Conservation (phyloP, 306 rosid genomes). For the Astragalus membranaceus region DNA sequence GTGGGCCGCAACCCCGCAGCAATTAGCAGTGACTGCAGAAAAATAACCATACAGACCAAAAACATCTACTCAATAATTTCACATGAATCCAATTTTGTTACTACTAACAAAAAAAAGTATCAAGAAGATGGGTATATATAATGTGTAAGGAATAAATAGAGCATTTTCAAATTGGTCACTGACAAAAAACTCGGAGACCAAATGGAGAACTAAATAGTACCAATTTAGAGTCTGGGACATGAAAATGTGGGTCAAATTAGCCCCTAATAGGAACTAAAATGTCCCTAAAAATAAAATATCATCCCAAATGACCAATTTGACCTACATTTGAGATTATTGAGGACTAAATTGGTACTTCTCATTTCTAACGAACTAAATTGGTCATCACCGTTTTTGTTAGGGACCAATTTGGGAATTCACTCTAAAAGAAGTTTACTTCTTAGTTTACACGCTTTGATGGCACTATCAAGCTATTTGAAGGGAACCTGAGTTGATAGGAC, state of each 20-base stretch:
- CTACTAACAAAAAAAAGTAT: neutral
- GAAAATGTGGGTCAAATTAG: too few species aligned
- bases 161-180: neutral
- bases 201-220: too few species aligned
- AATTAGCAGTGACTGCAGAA: constrained; percentile 91
- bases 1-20: constrained; percentile 99
- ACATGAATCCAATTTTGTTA: neutral
- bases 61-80: neutral
- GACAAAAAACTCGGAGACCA: too few species aligned
- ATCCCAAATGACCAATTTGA: too few species aligned
- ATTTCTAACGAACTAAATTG: too few species aligned
- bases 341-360: too few species aligned
- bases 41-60: constrained; percentile 44
- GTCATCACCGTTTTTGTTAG: too few species aligned
- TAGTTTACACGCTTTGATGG: neutral
- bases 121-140: neutral
- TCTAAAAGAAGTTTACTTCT: neutral
- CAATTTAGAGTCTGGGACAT: too few species aligned
- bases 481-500: constrained; percentile 92
- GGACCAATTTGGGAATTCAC: too few species aligned
- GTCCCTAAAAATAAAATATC: too few species aligned
- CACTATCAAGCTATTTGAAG: constrained; percentile 13
- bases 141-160: neutral
- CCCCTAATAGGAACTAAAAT: too few species aligned
- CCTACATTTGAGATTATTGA: too few species aligned